Evolutionary conservation across 148 eudicot genomes (phyloP).

Genomic region (Fallopia convolvulus): DNA sequence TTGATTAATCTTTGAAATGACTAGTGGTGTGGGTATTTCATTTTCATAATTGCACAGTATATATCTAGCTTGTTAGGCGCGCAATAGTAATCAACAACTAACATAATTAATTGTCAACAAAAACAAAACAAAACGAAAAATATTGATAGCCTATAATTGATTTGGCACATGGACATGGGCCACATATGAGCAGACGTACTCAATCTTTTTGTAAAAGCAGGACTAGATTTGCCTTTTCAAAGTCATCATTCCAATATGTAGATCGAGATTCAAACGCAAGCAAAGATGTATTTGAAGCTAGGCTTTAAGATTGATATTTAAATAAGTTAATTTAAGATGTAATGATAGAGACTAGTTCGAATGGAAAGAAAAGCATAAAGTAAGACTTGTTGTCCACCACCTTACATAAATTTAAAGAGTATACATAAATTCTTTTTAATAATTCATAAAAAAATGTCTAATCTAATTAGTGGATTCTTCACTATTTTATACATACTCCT

Average conservation of each 20-base stretch:
- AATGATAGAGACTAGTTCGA: neutral
- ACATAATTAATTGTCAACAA: no score
- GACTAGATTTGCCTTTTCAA: conserved; percentile 1
- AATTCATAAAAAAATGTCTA: no score
- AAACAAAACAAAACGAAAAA: neutral
- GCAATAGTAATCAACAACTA: neutral
- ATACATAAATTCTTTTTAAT: no score
- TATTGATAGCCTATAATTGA: neutral
- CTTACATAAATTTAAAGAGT: no score
- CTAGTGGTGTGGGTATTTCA: no score
- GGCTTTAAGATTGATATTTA: no score
- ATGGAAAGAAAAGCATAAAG: neutral
- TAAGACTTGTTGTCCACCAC: neutral
- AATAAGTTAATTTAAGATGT: neutral
- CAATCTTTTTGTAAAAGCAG: neutral
- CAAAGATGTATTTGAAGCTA: neutral
- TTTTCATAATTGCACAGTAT: no score
- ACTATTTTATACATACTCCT: no score
- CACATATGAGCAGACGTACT: neutral
- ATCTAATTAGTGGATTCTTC: no score
- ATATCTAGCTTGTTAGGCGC: neutral
- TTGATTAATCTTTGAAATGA: no score
- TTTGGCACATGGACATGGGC: conserved; percentile 6
- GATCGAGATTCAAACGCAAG: neutral
- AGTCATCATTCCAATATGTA: neutral